Base-by-base conservation (phyloP, 2,329 filamentous ascomycete species). In the Hypoxylon sp. region DNA sequence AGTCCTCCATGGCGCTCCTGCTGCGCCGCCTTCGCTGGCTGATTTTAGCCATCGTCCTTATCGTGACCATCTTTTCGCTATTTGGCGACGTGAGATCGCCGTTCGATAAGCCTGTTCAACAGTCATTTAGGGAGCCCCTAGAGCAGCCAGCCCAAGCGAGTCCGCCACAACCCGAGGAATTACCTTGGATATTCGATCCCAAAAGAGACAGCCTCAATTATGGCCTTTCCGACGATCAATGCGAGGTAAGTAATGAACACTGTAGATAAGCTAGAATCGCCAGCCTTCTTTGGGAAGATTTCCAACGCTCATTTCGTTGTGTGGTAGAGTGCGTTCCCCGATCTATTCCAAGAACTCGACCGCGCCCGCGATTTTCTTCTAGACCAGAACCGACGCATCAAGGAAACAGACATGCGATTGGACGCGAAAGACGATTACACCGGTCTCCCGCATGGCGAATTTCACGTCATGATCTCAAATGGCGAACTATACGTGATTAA, bases 321-420 rank as follows among this genome's bases (percentile, higher is more conserved):
- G 47, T 47, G 11, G 17, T 37, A 74, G 70, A 67, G 50, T 44
- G 71, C 73, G 31, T 74, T 74, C 52, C 71, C 73, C 10, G 51
- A 69, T 31, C 26, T 74, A 33, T 74, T 67, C 64, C 66, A 71
- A 55, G 73, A 74, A 62, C 63, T 74, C 54, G 66, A 71, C 35
- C 73, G 73, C 24, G 71, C 70, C 4, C 71, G 70, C 52, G 60
- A 72, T 37, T 69, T 71, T 51, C 60, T 73, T n/a, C 44, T 67
- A 11, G 50, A 51, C 13, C 47, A 65, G 46, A 70, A 70, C 42
- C 55, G 44, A 33, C 65, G 65, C 14, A 53, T 73, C 10, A 70
- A 57, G 11, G 70, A 73, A 35, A 37, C 50, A 5, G 70, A 74
- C 37, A 46, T 74, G 6, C 64, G 61, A 13, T 35, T 73, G 10